Percentiles rank a stretch among this genome's conserved stretches.
Evolutionary conservation across 441 rosid genomes (phyloP).

Genomic region (Mallotus japonicus): DNA sequence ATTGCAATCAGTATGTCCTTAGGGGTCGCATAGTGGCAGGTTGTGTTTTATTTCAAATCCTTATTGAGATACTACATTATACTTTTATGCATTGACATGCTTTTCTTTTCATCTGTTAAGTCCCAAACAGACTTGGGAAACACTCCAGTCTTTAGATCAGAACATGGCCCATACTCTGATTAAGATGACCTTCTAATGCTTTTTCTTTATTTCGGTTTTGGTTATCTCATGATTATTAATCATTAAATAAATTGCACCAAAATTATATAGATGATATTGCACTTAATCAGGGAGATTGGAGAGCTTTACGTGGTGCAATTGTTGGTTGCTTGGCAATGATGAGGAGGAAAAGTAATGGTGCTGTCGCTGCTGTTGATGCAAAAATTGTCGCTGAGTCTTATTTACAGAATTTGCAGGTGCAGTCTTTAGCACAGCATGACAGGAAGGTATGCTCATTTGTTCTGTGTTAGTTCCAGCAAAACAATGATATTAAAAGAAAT

Average conservation of each 20-base stretch:
- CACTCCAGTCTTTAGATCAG: slow-evolving; percentile 4
- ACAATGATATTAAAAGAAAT: background rate
- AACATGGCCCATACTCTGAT: background rate
- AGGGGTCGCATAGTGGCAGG: background rate
- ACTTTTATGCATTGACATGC: background rate
- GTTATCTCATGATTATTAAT: background rate
- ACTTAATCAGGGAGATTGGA: slow-evolving; percentile 89
- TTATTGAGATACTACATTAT: background rate
- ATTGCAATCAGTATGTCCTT: background rate
- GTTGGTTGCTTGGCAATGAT: slow-evolving; percentile 85
- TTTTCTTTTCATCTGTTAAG: background rate
- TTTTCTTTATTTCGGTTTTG: slow-evolving; percentile 5
- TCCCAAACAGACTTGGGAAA: background rate
- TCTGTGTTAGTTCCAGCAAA: background rate
- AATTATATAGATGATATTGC: slow-evolving; percentile 33
- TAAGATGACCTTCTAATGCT: background rate
- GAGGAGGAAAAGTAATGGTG: slow-evolving; percentile 56
- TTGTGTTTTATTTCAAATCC: background rate
- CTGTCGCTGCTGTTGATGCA: slow-evolving; percentile 54
- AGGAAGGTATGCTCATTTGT: slow-evolving; percentile 47
- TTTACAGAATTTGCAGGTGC: slow-evolving; percentile 62
- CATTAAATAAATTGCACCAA: slow-evolving; percentile 22
- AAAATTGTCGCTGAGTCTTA: slow-evolving; percentile 57
- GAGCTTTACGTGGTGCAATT: slow-evolving; percentile 81
- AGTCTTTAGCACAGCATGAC: slow-evolving; percentile 69